phyloP scores from a whole-genome alignment of 2,329 filamentous ascomycete species.

The Ciborinia camelliae region DNA sequence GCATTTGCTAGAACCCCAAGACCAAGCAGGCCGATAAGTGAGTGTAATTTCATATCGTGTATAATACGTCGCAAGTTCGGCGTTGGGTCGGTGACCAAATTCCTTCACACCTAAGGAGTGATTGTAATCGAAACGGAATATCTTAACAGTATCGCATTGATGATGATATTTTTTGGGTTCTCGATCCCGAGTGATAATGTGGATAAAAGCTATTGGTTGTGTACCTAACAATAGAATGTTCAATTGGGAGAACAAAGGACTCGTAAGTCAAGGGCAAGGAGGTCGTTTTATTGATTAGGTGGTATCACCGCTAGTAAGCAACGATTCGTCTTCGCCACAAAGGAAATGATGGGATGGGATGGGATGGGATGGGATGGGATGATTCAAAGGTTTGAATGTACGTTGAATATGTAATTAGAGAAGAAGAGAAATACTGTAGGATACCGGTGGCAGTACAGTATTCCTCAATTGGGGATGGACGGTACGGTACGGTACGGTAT shows the following conservation, averaged over 20 bases:
- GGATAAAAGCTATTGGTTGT: not conserved
- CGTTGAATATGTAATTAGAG: too few species aligned
- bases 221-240: constrained; percentile 10
- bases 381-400: too few species aligned
- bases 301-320: constrained; percentile 11
- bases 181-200: not conserved
- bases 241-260: constrained; percentile 12
- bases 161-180: not conserved
- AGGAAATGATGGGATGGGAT: not conserved
- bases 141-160: constrained; percentile 29
- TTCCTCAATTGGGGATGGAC: not conserved
- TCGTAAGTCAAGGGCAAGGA: not conserved
- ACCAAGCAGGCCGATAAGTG: constrained; percentile 53
- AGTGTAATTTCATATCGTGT: constrained; percentile 39
- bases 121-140: constrained; percentile 1
- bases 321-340: not conserved
- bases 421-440: not conserved
- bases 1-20: constrained; percentile 49
- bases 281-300: not conserved
- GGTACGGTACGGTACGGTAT: not conserved
- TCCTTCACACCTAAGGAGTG: not conserved
- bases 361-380: not conserved
- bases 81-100: not conserved
- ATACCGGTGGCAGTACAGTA: too few species aligned
- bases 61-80: constrained; percentile 2